Evolutionary conservation across 371 early-diverging fungal species (phyloP), one percentile per base, ranked within the genome.

Genomic region (Mortierella polycephala): DNA sequence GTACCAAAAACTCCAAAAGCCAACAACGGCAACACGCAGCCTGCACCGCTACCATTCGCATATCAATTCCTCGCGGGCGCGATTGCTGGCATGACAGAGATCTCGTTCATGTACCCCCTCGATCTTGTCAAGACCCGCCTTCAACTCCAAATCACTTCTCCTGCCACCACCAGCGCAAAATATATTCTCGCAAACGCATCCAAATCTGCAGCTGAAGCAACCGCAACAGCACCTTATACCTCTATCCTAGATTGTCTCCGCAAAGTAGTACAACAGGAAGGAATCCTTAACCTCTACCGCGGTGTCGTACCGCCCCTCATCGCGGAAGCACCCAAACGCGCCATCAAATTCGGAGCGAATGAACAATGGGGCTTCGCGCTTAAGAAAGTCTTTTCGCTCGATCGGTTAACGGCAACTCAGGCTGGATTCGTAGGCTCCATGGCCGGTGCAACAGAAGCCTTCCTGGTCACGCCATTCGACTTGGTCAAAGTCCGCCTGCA

Each of bases 261-360:
- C 14, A 63, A 55, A 63, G 53, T 62, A 23, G 21, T 74, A 5
- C 67, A 58, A 37, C 66, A 62, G n/a, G 76, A 65, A 21, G 88
- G 89, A 42, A 64, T 87, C 21, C 82, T 83, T 14, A 84, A 87
- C 20, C 86, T 97, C 49, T 97, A 97, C 82, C 90, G 97, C 50
- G 97, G 97, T 51, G 94, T 95, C 61, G 60, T 94, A 20, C 94
- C 98, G 7, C 97, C 96, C 5, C 93, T 97, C 71, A 79, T 96
- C 79, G 95, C 96, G 0, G 98, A 97, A 83, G 97, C 98, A 44
- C 96, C 97, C 18, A 96, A 96, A 84, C 89, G 97, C 56, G 96
- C 96, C 23, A 96, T 93, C 85, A 97, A 97, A 75, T 96, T 96
- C 83, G 91, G 93, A 9, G 93, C 95, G 14, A 96, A 96, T 71